Evolutionary conservation across 208 protist genomes (phyloP).

Genomic region (Crithidia acanthocephali): DNA sequence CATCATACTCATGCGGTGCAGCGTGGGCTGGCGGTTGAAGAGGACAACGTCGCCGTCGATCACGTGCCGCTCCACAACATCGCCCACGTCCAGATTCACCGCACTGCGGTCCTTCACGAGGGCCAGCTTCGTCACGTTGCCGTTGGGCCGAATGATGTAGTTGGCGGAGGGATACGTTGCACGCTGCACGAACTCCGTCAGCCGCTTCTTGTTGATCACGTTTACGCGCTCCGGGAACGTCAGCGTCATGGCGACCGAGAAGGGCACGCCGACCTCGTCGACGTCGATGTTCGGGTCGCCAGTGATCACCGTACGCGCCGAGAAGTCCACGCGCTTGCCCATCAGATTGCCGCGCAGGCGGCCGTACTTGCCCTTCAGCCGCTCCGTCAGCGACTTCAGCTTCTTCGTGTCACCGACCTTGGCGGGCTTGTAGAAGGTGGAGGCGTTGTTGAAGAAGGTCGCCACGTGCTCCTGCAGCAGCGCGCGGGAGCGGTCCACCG

Average conservation of each 20-base stretch:
- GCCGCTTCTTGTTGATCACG: conserved; percentile 96
- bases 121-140: conserved; percentile 92
- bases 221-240: conserved; percentile 99
- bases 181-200: conserved; percentile 95
- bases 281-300: conserved; percentile 98
- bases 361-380: conserved; percentile 99
- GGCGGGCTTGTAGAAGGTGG: conserved; percentile 92
- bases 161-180: conserved; percentile 97
- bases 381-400: conserved; percentile 98
- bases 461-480: conserved; percentile 98
- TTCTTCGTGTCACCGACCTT: conserved; percentile 92
- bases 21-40: conserved; percentile 99
- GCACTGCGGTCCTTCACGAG: conserved; percentile 82
- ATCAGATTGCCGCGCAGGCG: conserved; percentile 99
- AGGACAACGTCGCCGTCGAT: conserved; percentile 99
- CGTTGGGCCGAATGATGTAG: conserved; percentile 91
- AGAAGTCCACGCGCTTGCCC: conserved; percentile 99
- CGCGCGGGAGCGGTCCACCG: conserved; percentile 83
- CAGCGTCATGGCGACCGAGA: conserved; percentile 97
- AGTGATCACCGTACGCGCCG: conserved; percentile 99
- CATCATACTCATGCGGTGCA: conserved; percentile 99
- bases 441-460: conserved; percentile 98
- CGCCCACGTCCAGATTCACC: conserved; percentile 90
- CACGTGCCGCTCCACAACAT: conserved; percentile 98
- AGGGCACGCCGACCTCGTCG: conserved; percentile 99